phyloP scores from a whole-genome alignment of 169 alveolate species.

The Plasmodium malariae region DNA sequence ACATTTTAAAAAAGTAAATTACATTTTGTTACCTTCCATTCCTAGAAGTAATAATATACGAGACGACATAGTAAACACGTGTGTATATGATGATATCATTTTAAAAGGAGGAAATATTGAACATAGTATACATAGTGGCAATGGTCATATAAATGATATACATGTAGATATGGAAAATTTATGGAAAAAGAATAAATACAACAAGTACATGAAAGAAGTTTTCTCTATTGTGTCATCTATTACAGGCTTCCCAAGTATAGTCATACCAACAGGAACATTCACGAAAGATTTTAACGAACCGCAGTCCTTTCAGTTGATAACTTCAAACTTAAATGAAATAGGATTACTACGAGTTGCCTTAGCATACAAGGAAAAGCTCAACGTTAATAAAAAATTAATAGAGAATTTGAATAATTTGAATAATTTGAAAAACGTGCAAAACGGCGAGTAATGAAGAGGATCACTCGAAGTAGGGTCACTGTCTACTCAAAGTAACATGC shows the following conservation, averaged over 20 bases:
- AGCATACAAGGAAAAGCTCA: slow-evolving; percentile 35
- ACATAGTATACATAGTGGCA: background rate
- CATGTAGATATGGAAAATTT: no score
- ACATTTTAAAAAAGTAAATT: slow-evolving; percentile 27
- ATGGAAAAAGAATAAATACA: background rate
- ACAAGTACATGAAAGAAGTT: slow-evolving; percentile 60
- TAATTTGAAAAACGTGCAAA: background rate
- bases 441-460: background rate
- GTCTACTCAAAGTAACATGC: background rate
- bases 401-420: slow-evolving; percentile 19
- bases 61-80: background rate
- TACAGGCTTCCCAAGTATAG: slow-evolving; percentile 51
- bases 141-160: background rate
- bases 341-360: slow-evolving; percentile 57
- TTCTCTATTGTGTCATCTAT: slow-evolving; percentile 50
- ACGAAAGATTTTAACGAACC: slow-evolving; percentile 55
- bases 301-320: slow-evolving; percentile 28
- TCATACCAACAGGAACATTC: slow-evolving; percentile 56
- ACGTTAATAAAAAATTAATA: slow-evolving; percentile 25
- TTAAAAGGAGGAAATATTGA: background rate
- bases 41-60: slow-evolving; percentile 54
- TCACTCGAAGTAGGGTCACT: background rate
- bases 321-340: slow-evolving; percentile 15
- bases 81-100: background rate
- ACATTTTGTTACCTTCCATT: slow-evolving; percentile 43